These are phyloP conservation scores for Ceratobasidium theobromae DNA, from an alignment of 1,284 basidiomycete genomes.

Conservation along the genomic window DNA sequence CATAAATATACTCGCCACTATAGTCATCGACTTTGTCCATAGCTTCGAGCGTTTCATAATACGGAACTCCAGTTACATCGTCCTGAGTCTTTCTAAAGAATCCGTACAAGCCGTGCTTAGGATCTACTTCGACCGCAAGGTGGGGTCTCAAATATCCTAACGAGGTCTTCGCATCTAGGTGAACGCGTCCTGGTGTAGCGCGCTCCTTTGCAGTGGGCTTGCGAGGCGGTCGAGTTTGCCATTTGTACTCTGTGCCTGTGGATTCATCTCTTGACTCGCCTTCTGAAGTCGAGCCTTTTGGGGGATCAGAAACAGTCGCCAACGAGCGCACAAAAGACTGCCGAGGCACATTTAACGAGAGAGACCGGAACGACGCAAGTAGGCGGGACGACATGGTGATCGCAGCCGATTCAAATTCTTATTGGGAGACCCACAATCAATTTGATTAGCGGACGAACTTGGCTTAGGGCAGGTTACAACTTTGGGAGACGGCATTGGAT, in stretches of 20 bases:
- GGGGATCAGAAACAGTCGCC: not conserved
- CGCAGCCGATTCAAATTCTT: too few species aligned
- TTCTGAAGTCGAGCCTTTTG: not conserved
- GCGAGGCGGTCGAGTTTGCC: conserved; percentile 21
- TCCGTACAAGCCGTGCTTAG: conserved; percentile 69
- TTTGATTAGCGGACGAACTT: not conserved
- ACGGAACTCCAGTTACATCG: conserved; percentile 44
- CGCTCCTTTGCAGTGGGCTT: conserved; percentile 22
- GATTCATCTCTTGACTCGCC: not conserved
- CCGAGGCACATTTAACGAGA: not conserved
- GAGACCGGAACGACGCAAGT: conserved; percentile 5
- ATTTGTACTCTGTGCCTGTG: not conserved
- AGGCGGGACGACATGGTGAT: conserved; percentile 19
- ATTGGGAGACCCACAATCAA: too few species aligned
- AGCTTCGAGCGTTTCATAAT: conserved; percentile 54
- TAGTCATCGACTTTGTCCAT: conserved; percentile 43
- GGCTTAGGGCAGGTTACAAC: not conserved
- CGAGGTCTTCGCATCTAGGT: not conserved
- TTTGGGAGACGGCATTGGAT: not conserved
- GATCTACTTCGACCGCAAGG: conserved; percentile 45
- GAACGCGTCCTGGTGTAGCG: conserved; percentile 9
- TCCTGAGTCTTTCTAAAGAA: conserved; percentile 62
- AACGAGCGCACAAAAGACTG: not conserved
- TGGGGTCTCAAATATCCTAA: conserved; percentile 12
- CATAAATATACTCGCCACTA: conserved; percentile 43